Base-by-base conservation (phyloP, 495 filamentous ascomycete genomes). In the Usnea hakonensis region DNA sequence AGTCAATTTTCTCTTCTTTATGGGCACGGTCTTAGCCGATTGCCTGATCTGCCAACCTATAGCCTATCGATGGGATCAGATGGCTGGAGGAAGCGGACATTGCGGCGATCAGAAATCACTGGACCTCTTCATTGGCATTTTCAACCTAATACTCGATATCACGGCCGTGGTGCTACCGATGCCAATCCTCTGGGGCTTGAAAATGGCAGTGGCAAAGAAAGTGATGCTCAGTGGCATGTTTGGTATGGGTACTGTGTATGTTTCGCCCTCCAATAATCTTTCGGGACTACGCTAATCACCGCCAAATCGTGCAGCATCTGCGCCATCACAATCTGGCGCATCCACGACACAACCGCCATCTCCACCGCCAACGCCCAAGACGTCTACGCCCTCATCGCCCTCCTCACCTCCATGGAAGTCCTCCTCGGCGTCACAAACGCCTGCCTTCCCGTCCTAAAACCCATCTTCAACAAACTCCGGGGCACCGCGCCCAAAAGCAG, bases 141-240 rank as follows among this genome's bases (percentile, higher is more conserved):
- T 69, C 46, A 67, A 77, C 59, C 58, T 75, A 6, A 5, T 73
- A 5, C 71, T 72, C 5, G 77, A 79, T 55, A 57, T 78, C 35
- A 38, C 69, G 57, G 72, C 76, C 33, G 69, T 76, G 28, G 57
- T 71, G 4, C 66, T 77, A 62, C 79, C 75, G 16, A 70, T 82
- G 70, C 79, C 74, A 26, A 67, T 77, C 43, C 68, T 78, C 28
- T 74, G 75, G 77, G 61, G 70, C 37, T 66, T 73, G 66, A 72
- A 74, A 61, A 67, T 74, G 68, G 71, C 72, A 58, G 41, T 65
- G 43, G 69, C 65, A 56, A 75, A 73, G 58, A 75, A 73, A 48
- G 28, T 71, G 7, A 64, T 58, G 23, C 40, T 75, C 35, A 68
- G 55, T 41, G 38, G 26, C 19, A 67, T 66, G 43, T 68, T 68